Evolutionary conservation across 495 filamentous ascomycete species (phyloP).

Genomic region (Aspergillus nanangensis): DNA sequence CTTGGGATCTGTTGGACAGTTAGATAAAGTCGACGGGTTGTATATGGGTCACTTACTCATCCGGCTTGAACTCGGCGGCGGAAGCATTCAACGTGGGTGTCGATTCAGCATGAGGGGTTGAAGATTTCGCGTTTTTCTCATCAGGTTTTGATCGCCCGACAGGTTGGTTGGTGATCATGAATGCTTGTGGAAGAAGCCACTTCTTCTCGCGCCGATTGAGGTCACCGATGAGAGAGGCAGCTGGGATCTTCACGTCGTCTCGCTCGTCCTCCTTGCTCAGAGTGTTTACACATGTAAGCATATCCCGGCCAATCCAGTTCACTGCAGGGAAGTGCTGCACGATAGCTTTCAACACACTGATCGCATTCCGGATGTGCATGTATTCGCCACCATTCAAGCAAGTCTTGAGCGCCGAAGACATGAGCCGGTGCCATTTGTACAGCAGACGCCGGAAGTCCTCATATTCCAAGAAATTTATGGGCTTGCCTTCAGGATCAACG

Average conservation of each 20-base stretch:
- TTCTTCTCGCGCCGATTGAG: constrained; percentile 71
- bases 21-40: not conserved
- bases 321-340: constrained; percentile 79
- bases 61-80: constrained; percentile 46
- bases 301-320: constrained; percentile 77
- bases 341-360: constrained; percentile 80
- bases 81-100: constrained; percentile 42
- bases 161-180: constrained; percentile 36
- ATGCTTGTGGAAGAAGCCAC: constrained; percentile 85
- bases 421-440: constrained; percentile 82
- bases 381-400: constrained; percentile 82
- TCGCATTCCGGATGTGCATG: constrained; percentile 97
- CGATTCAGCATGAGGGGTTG: constrained; percentile 33
- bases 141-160: constrained; percentile 1
- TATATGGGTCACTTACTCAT: constrained; percentile 33
- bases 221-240: constrained; percentile 77
- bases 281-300: constrained; percentile 61
- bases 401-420: constrained; percentile 68
- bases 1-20: constrained; percentile 18
- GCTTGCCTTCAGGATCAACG: constrained; percentile 57
- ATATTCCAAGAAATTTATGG: constrained; percentile 65
- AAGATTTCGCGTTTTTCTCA: constrained; percentile 32
- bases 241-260: constrained; percentile 86
- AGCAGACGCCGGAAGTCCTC: constrained; percentile 82
- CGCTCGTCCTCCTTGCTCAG: constrained; percentile 65